Base-by-base conservation (phyloP, 257 asterid genomes). In the Salvia splendens region DNA sequence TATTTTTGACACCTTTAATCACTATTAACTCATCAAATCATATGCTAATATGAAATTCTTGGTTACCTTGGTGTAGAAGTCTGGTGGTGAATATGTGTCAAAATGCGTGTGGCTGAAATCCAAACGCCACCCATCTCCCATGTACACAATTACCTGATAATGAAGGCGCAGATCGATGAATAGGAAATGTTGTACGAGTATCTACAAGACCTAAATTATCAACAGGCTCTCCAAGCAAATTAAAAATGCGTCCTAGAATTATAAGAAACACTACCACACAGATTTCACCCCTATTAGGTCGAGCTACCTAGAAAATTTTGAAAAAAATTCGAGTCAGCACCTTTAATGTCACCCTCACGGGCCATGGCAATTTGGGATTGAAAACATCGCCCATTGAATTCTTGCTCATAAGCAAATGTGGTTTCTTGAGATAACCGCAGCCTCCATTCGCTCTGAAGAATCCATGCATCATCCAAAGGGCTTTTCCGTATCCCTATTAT, bases 21-120 rank as follows among this genome's bases (percentile, higher is more conserved):
- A 24, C 30, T 24, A 2, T 3, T 33, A 5, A 33, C 38, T 38
- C 30, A 24, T 24, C 30, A 24, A 24, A 24, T 24, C 2, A 24
- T 24, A 24, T 24, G 30, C 1, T 24, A 24, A 24, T 24, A 24
- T 24, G 45, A 30, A 14, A 57, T 30, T 28, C 28, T 41, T 36
- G 17, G 84, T 43, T 54, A 40, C 95, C 97, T 86, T 84, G 16
- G 97, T 78, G 45, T 86, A 91, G 75, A 91, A 91, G 74, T 88
- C 96, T 0, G 97, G 97, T 4, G 97, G 97, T 12, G 95, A 91
- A 70, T 80, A 91, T 12, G 92, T n/a, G 70, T 91, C 96, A 15
- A 91, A 91, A 69, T 91, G 95, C 2, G 96, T 91, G 45, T 84
- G 97, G 76, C 95, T 88, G 85, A 91, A 91, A 71, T 91, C 96